Evolutionary conservation across 208 protist species (phyloP).

Genomic region (Trichomonas gallinae): DNA sequence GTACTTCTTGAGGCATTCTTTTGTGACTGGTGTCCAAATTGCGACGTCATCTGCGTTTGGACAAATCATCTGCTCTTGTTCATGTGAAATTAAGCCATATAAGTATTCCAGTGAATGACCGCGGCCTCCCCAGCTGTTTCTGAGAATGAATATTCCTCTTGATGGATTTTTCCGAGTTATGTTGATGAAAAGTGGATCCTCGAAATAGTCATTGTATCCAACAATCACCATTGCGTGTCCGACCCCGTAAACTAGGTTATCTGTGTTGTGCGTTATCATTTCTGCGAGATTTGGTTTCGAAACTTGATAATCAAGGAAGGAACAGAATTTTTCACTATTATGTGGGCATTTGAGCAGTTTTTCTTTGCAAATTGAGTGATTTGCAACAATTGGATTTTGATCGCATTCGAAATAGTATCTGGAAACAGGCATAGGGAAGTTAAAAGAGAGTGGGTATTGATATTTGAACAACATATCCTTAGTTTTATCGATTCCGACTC

Average conservation of each 20-base stretch:
- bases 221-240: not conserved
- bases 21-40: not conserved
- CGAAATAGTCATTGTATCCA: not conserved
- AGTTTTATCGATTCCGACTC: not conserved
- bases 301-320: not conserved
- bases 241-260: not conserved
- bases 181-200: not conserved
- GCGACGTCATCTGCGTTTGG: not conserved
- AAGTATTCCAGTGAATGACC: not conserved
- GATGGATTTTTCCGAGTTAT: not conserved
- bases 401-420: not conserved
- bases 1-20: not conserved
- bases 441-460: not conserved
- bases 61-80: not conserved
- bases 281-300: not conserved
- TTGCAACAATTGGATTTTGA: not conserved
- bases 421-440: not conserved
- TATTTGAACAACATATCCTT: not conserved
- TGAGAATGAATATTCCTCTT: not conserved
- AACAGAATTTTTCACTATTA: not conserved
- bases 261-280: not conserved
- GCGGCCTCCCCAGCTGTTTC: not conserved
- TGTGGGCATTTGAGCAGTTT: not conserved
- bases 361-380: not conserved
- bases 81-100: not conserved